Conservation (phyloP, 2,329 filamentous ascomycete genomes). For the Colletotrichum euphorbiae region DNA sequence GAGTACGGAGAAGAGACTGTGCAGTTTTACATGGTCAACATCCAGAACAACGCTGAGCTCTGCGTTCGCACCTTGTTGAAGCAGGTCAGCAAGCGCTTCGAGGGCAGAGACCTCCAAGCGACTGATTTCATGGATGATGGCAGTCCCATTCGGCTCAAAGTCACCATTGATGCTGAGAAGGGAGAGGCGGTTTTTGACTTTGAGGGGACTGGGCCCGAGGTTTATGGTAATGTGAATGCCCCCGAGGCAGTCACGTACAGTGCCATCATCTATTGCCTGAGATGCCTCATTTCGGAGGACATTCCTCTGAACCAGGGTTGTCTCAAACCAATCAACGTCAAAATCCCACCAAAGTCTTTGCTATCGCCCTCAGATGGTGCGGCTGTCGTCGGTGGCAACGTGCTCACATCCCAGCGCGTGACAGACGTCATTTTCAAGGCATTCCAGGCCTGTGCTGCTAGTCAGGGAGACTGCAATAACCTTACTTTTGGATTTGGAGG, state of each 20-base stretch:
- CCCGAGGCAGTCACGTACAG: conserved; percentile 85
- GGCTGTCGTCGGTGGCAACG: conserved; percentile 86
- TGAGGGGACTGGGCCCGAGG: conserved; percentile 80
- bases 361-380: conserved; percentile 81
- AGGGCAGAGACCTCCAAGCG: conserved; percentile 76
- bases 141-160: conserved; percentile 77
- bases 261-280: conserved; percentile 88
- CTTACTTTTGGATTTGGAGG: conserved; percentile 81
- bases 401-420: conserved; percentile 61
- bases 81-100: conserved; percentile 75
- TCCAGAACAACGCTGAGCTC: conserved; percentile 82
- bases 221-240: conserved; percentile 84
- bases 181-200: conserved; percentile 87
- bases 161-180: conserved; percentile 79
- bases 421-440: conserved; percentile 69
- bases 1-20: conserved; percentile 84
- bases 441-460: conserved; percentile 82
- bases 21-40: conserved; percentile 85
- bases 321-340: conserved; percentile 78
- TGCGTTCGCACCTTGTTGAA: conserved; percentile 80
- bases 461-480: conserved; percentile 86
- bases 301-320: conserved; percentile 89
- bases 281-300: conserved; percentile 82
- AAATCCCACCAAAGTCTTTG: conserved; percentile 78
- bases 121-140: conserved; percentile 89